Evolutionary conservation across 1,284 basidiomycete genomes (phyloP).

Genomic region (Cryptococcus neoformans): DNA sequence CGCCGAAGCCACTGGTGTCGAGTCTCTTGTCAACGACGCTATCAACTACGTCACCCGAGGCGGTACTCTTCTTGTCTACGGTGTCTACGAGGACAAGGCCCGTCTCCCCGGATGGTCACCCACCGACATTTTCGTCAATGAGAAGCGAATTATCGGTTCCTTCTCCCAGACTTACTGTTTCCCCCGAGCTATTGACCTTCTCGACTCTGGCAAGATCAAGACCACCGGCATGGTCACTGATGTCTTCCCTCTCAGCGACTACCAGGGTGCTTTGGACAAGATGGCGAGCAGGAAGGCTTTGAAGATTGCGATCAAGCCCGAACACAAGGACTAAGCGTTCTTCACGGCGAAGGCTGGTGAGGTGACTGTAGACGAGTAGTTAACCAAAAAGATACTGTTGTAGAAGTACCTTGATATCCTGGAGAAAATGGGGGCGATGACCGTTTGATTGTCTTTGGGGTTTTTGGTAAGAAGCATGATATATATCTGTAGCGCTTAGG

Average conservation of each 20-base stretch:
- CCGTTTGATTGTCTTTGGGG: too few species aligned
- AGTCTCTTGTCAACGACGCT: slow-evolving; percentile 71
- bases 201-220: slow-evolving; percentile 76
- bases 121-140: slow-evolving; percentile 77
- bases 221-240: slow-evolving; percentile 81
- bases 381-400: neutral
- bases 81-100: slow-evolving; percentile 65
- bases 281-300: slow-evolving; percentile 58
- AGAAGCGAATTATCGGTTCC: slow-evolving; percentile 76
- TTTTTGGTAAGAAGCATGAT: too few species aligned
- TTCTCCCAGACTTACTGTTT: slow-evolving; percentile 83
- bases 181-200: slow-evolving; percentile 80
- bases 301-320: slow-evolving; percentile 49
- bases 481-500: too few species aligned
- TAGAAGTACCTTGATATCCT: neutral
- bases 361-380: neutral
- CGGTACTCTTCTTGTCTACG: slow-evolving; percentile 53
- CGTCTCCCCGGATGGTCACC: slow-evolving; percentile 73
- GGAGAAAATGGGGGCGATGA: neutral
- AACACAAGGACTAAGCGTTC: neutral
- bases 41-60: slow-evolving; percentile 76
- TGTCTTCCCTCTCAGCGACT: slow-evolving; percentile 69
- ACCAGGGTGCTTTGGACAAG: slow-evolving; percentile 76
- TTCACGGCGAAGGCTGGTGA: neutral
- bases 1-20: slow-evolving; percentile 80